Base-by-base conservation (phyloP, 352 stramenopile species). In the Globisporangium iwayamae region DNA sequence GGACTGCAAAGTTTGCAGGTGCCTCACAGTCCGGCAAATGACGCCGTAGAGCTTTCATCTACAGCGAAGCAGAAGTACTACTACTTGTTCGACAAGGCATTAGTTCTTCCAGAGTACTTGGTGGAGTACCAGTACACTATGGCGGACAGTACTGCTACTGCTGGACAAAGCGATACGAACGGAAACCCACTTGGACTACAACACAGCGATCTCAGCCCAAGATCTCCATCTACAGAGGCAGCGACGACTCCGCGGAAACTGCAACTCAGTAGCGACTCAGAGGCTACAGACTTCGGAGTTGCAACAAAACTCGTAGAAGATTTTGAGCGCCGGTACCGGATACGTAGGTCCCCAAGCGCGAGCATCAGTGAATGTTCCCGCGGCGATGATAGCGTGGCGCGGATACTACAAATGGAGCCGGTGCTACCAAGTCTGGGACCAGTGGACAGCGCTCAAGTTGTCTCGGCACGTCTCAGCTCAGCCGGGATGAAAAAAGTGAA, bases 101-200 rank as follows among this genome's bases (percentile, higher is more conserved):
- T 96, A 9, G 69, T 94, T 30, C 68, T 96, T 11, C 89, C 89
- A 1, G 89, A 96, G 66, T 96, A 95, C 57, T 69, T 96, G 22
- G 82, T 96, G 22, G 83, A 94, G 57, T 96, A 90, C 58, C 69
- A 94, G 36, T 96, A 93, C 55, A 46, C 69, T 16, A 39, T 66
- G 32, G 41, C 30, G 8, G 56, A 59, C 43, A 36, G 25, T 41
- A 9, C 34, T 14, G 39, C 16, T 3, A 9, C 25, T 14, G 39
- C 16, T 3, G 56, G 30, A 41, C 56, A 53, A 47, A n/a, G 16
- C 30, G 10, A 14, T 14, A 25, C 47, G 6, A 47, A 28, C 10
- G 28, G 34, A 30, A 47, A 36, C 34, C 25, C 57, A 14, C 32
- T 54, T 46, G 47, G 45, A 46, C 32, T 55, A 18, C 45, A 32